Conservation (phyloP, 164 flowering plant genomes). For the Buxus sempervirens region DNA sequence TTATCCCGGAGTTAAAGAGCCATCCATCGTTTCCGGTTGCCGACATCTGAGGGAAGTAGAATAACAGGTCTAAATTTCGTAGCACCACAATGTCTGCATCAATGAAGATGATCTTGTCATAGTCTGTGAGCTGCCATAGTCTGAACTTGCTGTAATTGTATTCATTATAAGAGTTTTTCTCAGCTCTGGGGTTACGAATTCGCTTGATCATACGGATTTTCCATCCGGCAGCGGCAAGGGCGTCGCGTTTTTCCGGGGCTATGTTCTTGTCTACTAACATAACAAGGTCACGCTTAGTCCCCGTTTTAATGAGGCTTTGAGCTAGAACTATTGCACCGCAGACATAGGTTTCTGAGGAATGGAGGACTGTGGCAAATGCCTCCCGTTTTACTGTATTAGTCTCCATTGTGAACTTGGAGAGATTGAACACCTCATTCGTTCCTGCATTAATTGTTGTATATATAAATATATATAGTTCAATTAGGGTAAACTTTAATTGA, state of each 20-base stretch:
- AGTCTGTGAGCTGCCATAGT: slow-evolving; percentile 88
- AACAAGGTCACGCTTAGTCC: slow-evolving; percentile 79
- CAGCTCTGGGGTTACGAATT: slow-evolving; percentile 81
- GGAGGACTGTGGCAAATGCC: slow-evolving; percentile 90
- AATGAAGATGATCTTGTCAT: slow-evolving; percentile 79
- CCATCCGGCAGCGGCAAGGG: slow-evolving; percentile 81
- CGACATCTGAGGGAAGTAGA: slow-evolving; percentile 78
- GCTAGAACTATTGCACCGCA: slow-evolving; percentile 95
- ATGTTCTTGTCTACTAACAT: slow-evolving; percentile 79
- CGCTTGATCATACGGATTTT: slow-evolving; percentile 58
- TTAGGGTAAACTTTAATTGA: no score
- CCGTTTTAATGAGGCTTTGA: slow-evolving; percentile 61
- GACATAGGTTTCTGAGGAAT: slow-evolving; percentile 79
- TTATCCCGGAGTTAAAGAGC: slow-evolving; percentile 90
- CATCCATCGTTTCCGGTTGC: slow-evolving; percentile 77
- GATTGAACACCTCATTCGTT: slow-evolving; percentile 48
- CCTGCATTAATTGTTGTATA: slow-evolving; percentile 31
- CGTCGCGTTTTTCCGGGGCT: slow-evolving; percentile 43
- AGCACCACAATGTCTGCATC: slow-evolving; percentile 85
- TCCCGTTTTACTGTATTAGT: slow-evolving; percentile 39
- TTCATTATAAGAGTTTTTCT: slow-evolving; percentile 73
- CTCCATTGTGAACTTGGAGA: slow-evolving; percentile 27
- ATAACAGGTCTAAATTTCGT: slow-evolving; percentile 69
- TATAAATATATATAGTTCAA: no score
- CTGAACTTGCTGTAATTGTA: slow-evolving; percentile 95